Conservation (phyloP, 805 yeast species). For the Wickerhamomyces hampshirensis region DNA sequence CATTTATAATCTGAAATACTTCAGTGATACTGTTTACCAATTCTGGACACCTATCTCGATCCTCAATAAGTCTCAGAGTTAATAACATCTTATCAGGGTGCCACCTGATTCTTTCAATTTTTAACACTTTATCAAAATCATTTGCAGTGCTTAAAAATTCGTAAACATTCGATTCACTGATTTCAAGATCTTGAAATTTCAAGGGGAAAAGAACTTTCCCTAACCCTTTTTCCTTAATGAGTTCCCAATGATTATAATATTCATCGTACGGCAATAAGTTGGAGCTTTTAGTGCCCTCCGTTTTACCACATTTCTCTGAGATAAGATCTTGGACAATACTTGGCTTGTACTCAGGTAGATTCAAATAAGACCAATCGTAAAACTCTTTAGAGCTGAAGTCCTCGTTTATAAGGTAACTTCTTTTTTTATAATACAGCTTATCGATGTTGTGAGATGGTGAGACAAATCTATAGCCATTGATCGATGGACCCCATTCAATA, state of each 20-base stretch:
- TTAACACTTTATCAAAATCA: conserved; percentile 23
- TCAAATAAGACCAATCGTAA: conserved; percentile 21
- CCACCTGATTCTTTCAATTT: conserved; percentile 57
- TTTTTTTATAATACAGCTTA: conserved; percentile 8
- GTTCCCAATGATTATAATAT: conserved; percentile 28
- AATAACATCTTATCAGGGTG: conserved; percentile 62
- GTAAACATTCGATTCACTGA: conserved; percentile 10
- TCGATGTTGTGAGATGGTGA: neutral
- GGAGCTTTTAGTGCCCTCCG: too few relatives aligned
- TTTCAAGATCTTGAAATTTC: conserved; percentile 30
- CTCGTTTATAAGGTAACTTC: conserved; percentile 6
- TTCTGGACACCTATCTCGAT: conserved; percentile 5
- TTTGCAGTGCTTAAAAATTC: conserved; percentile 12
- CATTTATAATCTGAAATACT: conserved; percentile 40
- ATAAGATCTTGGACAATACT: too few relatives aligned
- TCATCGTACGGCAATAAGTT: conserved; percentile 7
- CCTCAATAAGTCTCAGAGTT: conserved; percentile 18
- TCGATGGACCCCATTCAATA: conserved; percentile 25
- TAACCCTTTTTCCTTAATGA: conserved; percentile 7
- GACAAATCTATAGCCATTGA: conserved; percentile 25
- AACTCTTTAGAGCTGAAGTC: neutral
- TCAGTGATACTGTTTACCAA: conserved; percentile 29
- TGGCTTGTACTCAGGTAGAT: conserved; percentile 12
- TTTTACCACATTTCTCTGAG: too few relatives aligned
- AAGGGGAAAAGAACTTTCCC: conserved; percentile 22